Conservation (phyloP, 2,329 filamentous ascomycete genomes). For the Colletotrichum sublineola region DNA sequence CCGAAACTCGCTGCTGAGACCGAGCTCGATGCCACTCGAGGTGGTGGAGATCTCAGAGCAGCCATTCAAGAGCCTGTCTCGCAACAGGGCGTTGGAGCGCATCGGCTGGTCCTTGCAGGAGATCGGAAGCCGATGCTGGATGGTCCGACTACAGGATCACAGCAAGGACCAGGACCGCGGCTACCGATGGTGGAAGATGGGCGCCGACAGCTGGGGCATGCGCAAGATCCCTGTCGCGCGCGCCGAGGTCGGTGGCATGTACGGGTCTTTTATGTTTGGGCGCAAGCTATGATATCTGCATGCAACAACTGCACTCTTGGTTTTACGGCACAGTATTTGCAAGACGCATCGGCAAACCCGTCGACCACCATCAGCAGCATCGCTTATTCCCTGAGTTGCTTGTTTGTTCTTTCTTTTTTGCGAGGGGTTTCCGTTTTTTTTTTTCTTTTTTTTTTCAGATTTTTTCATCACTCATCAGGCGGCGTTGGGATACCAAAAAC, state of each 20-base stretch:
- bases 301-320: background rate
- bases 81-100: slow-evolving; percentile 70
- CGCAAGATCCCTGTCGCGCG: slow-evolving; percentile 91
- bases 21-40: slow-evolving; percentile 75
- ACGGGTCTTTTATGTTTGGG: slow-evolving; percentile 80
- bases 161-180: slow-evolving; percentile 67
- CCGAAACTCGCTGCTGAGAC: slow-evolving; percentile 68
- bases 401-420: background rate
- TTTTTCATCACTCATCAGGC: slow-evolving; percentile 25
- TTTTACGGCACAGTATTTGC: slow-evolving; percentile 8
- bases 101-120: slow-evolving; percentile 80
- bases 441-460: background rate
- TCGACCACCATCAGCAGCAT: slow-evolving; percentile 16
- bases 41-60: slow-evolving; percentile 82
- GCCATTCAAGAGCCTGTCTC: slow-evolving; percentile 73
- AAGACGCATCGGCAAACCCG: slow-evolving; percentile 21
- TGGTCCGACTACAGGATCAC: slow-evolving; percentile 68
- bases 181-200: slow-evolving; percentile 82
- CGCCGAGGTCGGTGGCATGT: slow-evolving; percentile 94
- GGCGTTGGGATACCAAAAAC: slow-evolving; percentile 39
- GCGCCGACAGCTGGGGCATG: slow-evolving; percentile 87
- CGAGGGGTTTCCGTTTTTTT: background rate
- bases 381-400: background rate
- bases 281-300: slow-evolving; percentile 60
- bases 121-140: slow-evolving; percentile 74